Base-by-base conservation (phyloP, 202 grass and related monocot species). In the Alloteropsis angusta region DNA sequence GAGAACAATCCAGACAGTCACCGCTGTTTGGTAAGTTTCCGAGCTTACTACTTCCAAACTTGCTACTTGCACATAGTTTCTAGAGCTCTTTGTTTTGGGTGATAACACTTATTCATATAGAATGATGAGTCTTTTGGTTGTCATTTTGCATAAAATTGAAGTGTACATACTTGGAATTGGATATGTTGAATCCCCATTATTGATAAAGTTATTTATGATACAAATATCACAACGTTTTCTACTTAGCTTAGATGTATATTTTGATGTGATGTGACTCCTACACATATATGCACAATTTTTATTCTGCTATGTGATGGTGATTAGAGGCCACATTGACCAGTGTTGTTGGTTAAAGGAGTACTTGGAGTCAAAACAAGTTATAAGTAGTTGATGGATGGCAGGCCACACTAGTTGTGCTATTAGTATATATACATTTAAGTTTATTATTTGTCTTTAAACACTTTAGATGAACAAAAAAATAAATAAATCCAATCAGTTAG, bases 1-100 rank as follows among this genome's bases (percentile, higher is more conserved):
- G 84, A 88, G 82, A 88, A 85, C 36, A 84, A 87, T 89, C 92
- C 96, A 63, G 92, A 90, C 26, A 89, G 88, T 72, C 96, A 99
- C 73, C 75, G 92, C 17, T 93, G 96, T 87, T 79, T 99, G 88
- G 96, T 99, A 85, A 84, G 96, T 70, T 72, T 67, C 37, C 3
- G 1, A 30, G 28, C 28, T 30, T 30, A 30, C 28, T 30, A 30
- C 28, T 30, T 30, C 28, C 28, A 30, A 30, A 30, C 28, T 30
- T 30, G 3, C 28, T 30, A 30, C 28, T 30, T 30, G 28, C 28
- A 30, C 28, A 63, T 74, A 52, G 3, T 14, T 62, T 60, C 19
- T 45, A 26, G 39, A 19, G 26, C 36, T 76, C 23, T 64, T 78
- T 76, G 64, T 62, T 64, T 46, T 30, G 28, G 28, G 9, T 35